Conservation (phyloP, 805 yeast genomes). For the Metschnikowia kofuensis region DNA sequence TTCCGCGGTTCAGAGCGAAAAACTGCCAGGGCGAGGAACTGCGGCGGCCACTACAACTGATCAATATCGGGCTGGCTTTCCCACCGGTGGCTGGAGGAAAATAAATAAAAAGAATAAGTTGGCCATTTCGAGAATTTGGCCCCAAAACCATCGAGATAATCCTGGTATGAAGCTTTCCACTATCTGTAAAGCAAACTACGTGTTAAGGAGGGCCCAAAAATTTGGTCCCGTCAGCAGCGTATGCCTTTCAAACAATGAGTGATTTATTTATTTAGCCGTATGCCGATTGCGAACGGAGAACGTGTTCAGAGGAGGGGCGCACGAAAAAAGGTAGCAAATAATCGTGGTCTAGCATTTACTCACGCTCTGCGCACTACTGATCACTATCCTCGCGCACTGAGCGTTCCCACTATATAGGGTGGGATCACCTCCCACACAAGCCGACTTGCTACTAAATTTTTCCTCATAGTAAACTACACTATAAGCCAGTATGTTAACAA, state of each 20-base stretch:
- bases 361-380: constrained; percentile 17
- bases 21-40: neutral
- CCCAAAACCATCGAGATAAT: too few species aligned
- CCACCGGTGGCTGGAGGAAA: too few species aligned
- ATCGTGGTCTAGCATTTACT: constrained; percentile 16
- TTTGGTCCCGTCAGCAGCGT: too few species aligned
- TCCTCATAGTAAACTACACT: constrained; percentile 18
- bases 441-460: constrained; percentile 18
- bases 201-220: too few species aligned
- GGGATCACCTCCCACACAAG: constrained; percentile 18
- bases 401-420: constrained; percentile 20
- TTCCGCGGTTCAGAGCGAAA: neutral
- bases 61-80: too few species aligned
- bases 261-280: too few species aligned
- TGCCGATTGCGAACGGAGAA: neutral
- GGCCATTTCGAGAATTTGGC: too few species aligned
- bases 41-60: too few species aligned
- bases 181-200: too few species aligned
- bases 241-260: neutral
- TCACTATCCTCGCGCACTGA: constrained; percentile 18
- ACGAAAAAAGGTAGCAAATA: constrained; percentile 8
- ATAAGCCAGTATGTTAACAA: constrained; percentile 18
- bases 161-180: too few species aligned
- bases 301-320: neutral
- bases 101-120: too few species aligned